Evolutionary conservation across 148 eudicot genomes (phyloP), one percentile per base, ranked within the genome.

Genomic region (Amaranthus palmeri): DNA sequence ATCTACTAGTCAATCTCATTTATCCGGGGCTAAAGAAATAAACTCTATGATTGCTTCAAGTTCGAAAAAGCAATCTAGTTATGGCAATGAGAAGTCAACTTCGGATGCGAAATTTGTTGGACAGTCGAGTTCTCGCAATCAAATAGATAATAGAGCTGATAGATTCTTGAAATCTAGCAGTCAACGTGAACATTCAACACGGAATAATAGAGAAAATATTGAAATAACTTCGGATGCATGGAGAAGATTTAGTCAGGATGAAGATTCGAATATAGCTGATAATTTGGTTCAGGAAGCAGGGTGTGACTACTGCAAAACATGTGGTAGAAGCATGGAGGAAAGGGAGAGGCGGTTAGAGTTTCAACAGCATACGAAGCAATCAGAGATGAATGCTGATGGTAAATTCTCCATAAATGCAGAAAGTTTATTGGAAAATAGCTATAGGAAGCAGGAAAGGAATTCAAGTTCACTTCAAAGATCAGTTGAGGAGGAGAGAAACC

Each of bases 261-360:
- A 61, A 48, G 81, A 70, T 17, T 71, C 73, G 10, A 62, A 59
- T 36, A 61, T 71, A 52, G 74, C 67, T 17, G 73, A 54, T 47
- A 60, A 73, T 73, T 80, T 69, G 40, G 54, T 79, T 69, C 71
- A 72, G 66, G 72, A 82, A 73, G 69, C 74, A 74, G 78, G 74
- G 68, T 72, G 82, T 65, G 84, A 82, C 51, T 79, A 73, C 74
- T 54, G 63, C 67, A 68, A 67, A 79, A 65, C 80, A 43, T 82
- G 80, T 77, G 87, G 78, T 36, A 78, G 25, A 65, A 47, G 46
- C 67, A 52, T 56, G 66, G 76, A 68, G 60, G 77, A 74, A 71
- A 78, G 36, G 25, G 74, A 77, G 54, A 52, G 69, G 67, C 65
- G 72, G 53, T 70, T 74, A 47, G 71, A 69, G 65, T 80, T 77